Evolutionary conservation across 805 yeast species (phyloP), one percentile per base, ranked within the genome.

Genomic region (Sugiyamaella smithiae): DNA sequence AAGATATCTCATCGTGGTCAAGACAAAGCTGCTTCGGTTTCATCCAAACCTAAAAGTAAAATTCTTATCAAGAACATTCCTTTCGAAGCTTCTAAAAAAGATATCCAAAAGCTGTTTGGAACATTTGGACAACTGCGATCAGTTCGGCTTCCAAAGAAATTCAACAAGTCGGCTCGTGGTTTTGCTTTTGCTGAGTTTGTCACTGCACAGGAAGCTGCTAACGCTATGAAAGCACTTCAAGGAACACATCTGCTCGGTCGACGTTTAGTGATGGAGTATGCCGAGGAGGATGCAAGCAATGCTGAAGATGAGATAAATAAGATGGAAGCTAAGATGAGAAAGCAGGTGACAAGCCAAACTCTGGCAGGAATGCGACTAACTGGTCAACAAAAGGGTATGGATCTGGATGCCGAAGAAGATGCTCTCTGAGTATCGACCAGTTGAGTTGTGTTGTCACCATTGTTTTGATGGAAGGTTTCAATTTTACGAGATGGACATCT

Each of bases 221-320:
- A 75, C 63, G 99, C 98, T 11, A 85, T 93, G 91, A 83, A 84
- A 59, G 91, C 90, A 64, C 77, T 93, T 55, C 85, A 84, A 64
- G 99, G 99, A 52, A 97, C 95, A 2, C 99, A 93, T 76, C 84
- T 93, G 70, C 76, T 93, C 45, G 99, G 99, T 28, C 85, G 99
- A 71, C 78, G 97, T 56, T 74, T 93, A 56, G 96, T 91, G 9
- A 82, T 93, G 83, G 95, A 91, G 64, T 90, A 78, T 62, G 99
- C 98, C 12, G 84, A 88, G 62, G 80, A 77, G 52, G 96, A 84
- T 46, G 78, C 90, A 26, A 84, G 74, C 36, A 80, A 87, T 65
- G 96, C 88, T 11, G 97, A 93, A 67, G 91, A 80, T 45, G 96
- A 90, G 67, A 89, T 91, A 56, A 89, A 82, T 32, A 81, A 83